These are phyloP conservation scores for Angophora floribunda DNA, from an alignment of 345 rosid genomes.

Conservation along the genomic window DNA sequence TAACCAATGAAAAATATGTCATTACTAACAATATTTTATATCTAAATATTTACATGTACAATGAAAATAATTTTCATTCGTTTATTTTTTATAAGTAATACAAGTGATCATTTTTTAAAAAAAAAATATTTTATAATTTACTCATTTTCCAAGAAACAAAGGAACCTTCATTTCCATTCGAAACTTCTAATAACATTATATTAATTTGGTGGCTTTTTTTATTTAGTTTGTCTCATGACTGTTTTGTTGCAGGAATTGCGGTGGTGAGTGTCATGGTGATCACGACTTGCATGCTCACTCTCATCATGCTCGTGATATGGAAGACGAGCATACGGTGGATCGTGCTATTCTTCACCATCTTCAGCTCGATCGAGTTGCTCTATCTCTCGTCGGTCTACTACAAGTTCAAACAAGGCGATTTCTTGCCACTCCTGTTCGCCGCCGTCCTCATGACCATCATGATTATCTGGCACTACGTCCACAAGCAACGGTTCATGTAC, in stretches of 20 bases:
- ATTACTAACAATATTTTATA: background rate
- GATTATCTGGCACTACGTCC: constrained; percentile 70
- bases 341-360: constrained; percentile 25
- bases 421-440: constrained; percentile 39
- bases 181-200: background rate
- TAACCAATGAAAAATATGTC: background rate
- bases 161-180: background rate
- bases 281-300: constrained; percentile 48
- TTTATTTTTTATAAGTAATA: background rate
- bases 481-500: constrained; percentile 28
- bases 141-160: background rate
- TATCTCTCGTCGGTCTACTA: constrained; percentile 42
- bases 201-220: background rate
- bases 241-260: constrained; percentile 33
- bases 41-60: accelerated
- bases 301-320: constrained; percentile 73
- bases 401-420: constrained; percentile 61
- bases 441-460: constrained; percentile 29
- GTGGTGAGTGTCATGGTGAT: constrained; percentile 63
- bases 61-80: accelerated
- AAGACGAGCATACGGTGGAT: constrained; percentile 35
- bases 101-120: background rate
- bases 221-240: background rate
- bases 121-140: background rate
- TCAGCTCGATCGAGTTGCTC: constrained; percentile 22